These are phyloP conservation scores for Penicillium thymicola DNA, from an alignment of 2,329 filamentous ascomycete genomes.

Conservation along the genomic window DNA sequence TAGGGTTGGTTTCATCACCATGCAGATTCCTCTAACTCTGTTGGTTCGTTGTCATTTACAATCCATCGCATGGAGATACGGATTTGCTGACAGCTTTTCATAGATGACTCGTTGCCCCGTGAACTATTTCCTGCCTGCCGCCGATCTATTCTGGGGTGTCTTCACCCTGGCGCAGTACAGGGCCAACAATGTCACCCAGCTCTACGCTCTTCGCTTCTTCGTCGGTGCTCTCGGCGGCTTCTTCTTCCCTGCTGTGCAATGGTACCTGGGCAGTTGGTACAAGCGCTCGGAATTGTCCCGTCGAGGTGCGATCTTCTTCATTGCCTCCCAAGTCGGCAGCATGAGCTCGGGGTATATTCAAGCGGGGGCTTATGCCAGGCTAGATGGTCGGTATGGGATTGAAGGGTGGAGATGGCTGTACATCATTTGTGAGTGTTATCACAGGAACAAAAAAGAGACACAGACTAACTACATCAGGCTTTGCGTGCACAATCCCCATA, in stretches of 20 bases:
- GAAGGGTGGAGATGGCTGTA: conserved; percentile 21
- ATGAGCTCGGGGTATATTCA: conserved; percentile 26
- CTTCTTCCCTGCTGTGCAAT: conserved; percentile 30
- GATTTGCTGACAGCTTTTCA: background rate
- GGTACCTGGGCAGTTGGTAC: conserved; percentile 25
- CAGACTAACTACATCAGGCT: conserved; percentile 7
- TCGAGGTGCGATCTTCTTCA: conserved; percentile 24
- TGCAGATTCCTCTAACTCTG: conserved; percentile 19
- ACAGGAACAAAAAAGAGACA: background rate
- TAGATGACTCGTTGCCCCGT: conserved; percentile 21
- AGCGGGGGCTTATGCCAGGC: conserved; percentile 18
- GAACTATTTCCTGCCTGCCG: conserved; percentile 19
- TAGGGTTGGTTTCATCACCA: conserved; percentile 20
- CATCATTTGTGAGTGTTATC: conserved; percentile 14
- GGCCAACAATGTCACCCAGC: conserved; percentile 21
- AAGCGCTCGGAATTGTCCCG: conserved; percentile 22
- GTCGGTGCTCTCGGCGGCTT: conserved; percentile 33
- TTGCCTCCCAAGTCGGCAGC: conserved; percentile 22
- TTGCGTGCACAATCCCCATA: conserved; percentile 23
- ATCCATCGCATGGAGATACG: background rate
- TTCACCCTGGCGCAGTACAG: conserved; percentile 19
- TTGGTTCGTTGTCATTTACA: conserved; percentile 5
- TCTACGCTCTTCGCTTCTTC: conserved; percentile 35
- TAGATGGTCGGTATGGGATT: conserved; percentile 17
- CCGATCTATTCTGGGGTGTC: conserved; percentile 17